These are phyloP conservation scores for Sambucus nigra DNA, from an alignment of 129 eudicot species.

Conservation along the genomic window DNA sequence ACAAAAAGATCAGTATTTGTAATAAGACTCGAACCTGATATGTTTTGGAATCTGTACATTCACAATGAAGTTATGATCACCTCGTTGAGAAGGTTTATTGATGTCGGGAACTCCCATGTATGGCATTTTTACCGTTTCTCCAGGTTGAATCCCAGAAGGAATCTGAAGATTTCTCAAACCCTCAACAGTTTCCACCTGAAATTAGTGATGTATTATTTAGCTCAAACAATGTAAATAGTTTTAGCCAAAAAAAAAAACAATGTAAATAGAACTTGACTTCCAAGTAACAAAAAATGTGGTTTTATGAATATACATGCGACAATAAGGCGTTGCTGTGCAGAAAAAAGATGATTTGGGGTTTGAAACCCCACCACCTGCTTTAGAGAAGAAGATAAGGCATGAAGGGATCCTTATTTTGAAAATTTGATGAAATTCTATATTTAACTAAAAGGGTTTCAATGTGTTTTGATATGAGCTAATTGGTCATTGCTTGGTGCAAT, in stretches of 20 bases:
- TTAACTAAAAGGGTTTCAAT: too few relatives aligned
- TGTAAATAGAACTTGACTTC: not conserved
- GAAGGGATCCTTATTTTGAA: too few relatives aligned
- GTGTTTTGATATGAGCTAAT: too few relatives aligned
- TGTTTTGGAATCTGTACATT: slow-evolving; percentile 63
- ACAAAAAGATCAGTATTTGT: not conserved
- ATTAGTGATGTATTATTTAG: not conserved
- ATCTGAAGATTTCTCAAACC: slow-evolving; percentile 68
- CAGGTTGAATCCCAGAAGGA: slow-evolving; percentile 81
- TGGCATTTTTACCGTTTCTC: slow-evolving; percentile 58
- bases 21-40: slow-evolving; percentile 42
- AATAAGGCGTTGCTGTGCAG: too few relatives aligned
- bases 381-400: too few relatives aligned
- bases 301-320: too few relatives aligned
- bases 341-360: too few relatives aligned
- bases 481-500: too few relatives aligned
- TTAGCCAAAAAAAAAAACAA: too few relatives aligned
- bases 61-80: slow-evolving; percentile 72
- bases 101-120: slow-evolving; percentile 84
- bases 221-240: not conserved
- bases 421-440: too few relatives aligned
- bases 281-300: not conserved
- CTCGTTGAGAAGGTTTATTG: slow-evolving; percentile 59
- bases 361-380: too few relatives aligned
- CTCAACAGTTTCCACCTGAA: slow-evolving; percentile 83